phyloP scores from a whole-genome alignment of 352 stramenopile genomes.

The Blastocystis sp. region DNA sequence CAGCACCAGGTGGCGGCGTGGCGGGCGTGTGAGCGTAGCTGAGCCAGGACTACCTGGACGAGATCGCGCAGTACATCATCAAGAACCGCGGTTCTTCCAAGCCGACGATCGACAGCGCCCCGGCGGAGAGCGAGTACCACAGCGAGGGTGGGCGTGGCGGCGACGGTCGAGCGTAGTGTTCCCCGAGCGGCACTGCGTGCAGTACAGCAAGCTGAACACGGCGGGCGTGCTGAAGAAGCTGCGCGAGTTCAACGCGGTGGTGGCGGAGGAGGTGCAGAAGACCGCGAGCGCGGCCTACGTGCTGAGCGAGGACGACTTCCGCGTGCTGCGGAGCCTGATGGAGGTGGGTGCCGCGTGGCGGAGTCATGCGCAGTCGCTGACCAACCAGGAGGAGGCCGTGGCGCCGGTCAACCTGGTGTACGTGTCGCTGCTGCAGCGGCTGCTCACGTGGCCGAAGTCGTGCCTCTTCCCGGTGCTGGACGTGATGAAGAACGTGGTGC shows the following conservation, averaged over 20 bases:
- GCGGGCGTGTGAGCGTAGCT: background rate
- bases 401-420: background rate
- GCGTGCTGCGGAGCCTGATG: background rate
- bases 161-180: slow-evolving; percentile 23
- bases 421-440: background rate
- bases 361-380: background rate
- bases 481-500: slow-evolving; percentile 27
- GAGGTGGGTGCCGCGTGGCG: background rate
- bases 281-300: background rate
- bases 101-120: background rate
- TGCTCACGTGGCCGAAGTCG: slow-evolving; percentile 20
- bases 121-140: background rate
- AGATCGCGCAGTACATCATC: slow-evolving; percentile 53
- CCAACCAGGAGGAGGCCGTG: background rate
- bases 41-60: slow-evolving; percentile 54
- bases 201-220: slow-evolving; percentile 3
- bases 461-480: slow-evolving; percentile 22
- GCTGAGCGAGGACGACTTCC: background rate
- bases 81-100: slow-evolving; percentile 34
- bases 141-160: background rate
- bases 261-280: background rate
- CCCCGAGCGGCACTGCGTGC: background rate
- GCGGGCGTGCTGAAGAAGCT: slow-evolving; percentile 24
- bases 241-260: background rate
- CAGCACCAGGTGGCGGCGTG: background rate